A percentile compares a stretch with the other conserved stretches of the same genome.
phyloP scores from a whole-genome alignment of 148 eudicot species.

The Rhododendron henanense region DNA sequence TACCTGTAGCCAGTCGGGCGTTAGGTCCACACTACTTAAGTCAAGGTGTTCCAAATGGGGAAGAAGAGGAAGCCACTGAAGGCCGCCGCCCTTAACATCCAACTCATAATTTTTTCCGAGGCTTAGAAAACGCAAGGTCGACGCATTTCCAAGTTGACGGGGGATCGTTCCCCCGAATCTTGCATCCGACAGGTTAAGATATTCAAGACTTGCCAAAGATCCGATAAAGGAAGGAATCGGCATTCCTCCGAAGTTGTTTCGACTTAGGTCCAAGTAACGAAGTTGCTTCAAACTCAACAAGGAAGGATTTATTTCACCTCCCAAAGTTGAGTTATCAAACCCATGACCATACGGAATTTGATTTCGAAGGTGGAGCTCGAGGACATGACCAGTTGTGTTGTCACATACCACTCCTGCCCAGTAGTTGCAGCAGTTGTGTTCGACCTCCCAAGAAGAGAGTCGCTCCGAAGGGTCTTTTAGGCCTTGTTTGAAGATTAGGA shows the following conservation, averaged over 20 bases:
- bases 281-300: conserved; percentile 4
- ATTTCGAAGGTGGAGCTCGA: not conserved
- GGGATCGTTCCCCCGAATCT: not conserved
- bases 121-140: not conserved
- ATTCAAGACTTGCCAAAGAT: not conserved
- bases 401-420: conserved; percentile 6
- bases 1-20: not conserved
- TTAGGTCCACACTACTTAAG: not conserved
- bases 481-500: not conserved
- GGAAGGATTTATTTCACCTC: not conserved
- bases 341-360: not conserved
- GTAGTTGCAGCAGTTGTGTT: not conserved
- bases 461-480: not conserved
- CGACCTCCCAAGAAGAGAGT: not conserved
- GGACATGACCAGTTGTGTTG: conserved; percentile 1
- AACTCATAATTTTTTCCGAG: not conserved
- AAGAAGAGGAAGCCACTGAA: conserved; percentile 5
- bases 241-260: conserved; percentile 8
- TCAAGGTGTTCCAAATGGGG: not conserved
- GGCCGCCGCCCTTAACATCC: not conserved
- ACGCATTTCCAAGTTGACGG: not conserved
- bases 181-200: not conserved
- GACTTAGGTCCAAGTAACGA: conserved; percentile 5
- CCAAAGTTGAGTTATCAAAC: not conserved
- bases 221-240: not conserved